Base-by-base conservation (phyloP, 441 rosid species). In the Lepidium campestre region DNA sequence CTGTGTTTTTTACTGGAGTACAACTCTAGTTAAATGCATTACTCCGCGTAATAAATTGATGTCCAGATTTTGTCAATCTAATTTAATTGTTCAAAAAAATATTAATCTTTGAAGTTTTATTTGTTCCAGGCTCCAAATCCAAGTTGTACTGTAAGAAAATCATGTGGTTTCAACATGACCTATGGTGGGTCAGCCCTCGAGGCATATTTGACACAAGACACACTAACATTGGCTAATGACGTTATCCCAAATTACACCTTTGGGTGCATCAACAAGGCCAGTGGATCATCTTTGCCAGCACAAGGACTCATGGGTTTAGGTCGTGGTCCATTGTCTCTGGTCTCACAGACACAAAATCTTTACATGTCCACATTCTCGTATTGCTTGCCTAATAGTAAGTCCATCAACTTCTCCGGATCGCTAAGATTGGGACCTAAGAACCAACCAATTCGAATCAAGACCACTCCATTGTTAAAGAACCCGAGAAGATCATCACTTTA, bases 261-360 rank as follows among this genome's bases (percentile, higher is more conserved):
- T 36, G 97, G 98, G 0, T 93, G 97, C 81, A 79, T 93, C 60
- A 80, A 79, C 65, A 80, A 80, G 50, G 65, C 86, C 72, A 73
- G 88, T 0, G 98, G 96, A 63, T 75, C 70, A 61, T 85, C 97
- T 1, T 50, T 81, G 15, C 98, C 98, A 17, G 83, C 89, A 0
- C 98, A 93, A 74, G 98, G 98, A 10, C 84, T 93, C 0, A 57
- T 93, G 69, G 98, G 98, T 2, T 72, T 90, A 6, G 97, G 96
- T 31, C 85, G 98, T 46, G 98, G 98, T 56, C 86, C 98, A 5
- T 61, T 93, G 13, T 90, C 98, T 2, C 67, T 93, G 13, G 42
- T 93, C 68, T 87, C 96, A 4, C 98, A 93, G 66, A 74, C 96
- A 68, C 86, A 88, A 58, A 58, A 25, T 61, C 74, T 90, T 5